Base-by-base conservation (phyloP, 768 basidiomycete genomes). In the Termitomyces eurrhizus region DNA sequence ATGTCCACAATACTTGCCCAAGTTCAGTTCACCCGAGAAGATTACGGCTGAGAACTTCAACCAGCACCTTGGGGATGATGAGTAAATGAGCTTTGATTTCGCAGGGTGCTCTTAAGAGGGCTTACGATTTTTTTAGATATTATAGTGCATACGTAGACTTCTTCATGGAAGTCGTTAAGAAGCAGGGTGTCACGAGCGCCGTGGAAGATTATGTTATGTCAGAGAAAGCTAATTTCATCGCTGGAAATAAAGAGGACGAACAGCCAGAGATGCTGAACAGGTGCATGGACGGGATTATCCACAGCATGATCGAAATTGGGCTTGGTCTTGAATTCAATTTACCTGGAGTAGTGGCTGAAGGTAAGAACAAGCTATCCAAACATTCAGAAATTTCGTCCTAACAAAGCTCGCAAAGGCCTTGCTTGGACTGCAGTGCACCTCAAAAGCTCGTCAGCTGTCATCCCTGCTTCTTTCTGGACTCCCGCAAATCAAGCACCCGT, bases 251-350 rank as follows among this genome's bases (percentile, higher is more conserved):
- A 35, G 70, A 68, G 7, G 65, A 66, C 0, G 65, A 72, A 42
- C 74, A 78, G 26, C 80, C 81, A 24, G 66, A 68, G 44, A 75
- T 75, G 74, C 65, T 89, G 13, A 77, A 75, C 48, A 80, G 87
- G 12, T 79, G 85, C 62, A 41, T 86, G 16, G 76, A 77, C 1
- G 86, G 85, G 2, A 66, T 87, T 8, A 32, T 90, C 5, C 89
- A 91, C 65, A 84, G 88, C 0, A 58, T 89, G 44, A 89, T 90
- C 49, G 85, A 89, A 64, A 64, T 73, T 3, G 88, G 85, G 14
- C 82, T 83, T 69, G 88, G 87, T 3, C 69, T 80, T 3, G 89
- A 90, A 68, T 89, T 89, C 61, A 75, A 68, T 3, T 59, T 86
- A 24, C 78, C 82, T 7, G 88, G 87, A 0, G 69, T 88, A 51